These are phyloP conservation scores for Trichoderma asperelloides DNA, from an alignment of 495 filamentous ascomycete genomes.

Conservation along the genomic window DNA sequence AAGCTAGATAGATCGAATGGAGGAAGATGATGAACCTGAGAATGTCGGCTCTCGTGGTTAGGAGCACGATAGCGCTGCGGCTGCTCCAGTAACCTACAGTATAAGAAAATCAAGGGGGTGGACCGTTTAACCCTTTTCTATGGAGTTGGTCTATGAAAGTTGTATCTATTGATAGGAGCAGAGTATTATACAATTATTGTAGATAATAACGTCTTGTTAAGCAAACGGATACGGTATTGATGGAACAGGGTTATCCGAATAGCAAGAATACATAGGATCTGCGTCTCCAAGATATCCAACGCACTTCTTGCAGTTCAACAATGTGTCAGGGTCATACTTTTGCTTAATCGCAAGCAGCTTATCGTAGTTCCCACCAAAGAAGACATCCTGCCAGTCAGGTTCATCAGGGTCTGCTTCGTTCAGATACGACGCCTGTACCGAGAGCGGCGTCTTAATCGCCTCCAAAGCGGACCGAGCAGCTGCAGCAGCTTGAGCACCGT, in stretches of 20 bases:
- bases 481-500: constrained; percentile 14
- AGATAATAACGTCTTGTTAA: background rate
- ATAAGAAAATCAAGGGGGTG: too few species aligned
- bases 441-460: constrained; percentile 26
- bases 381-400: constrained; percentile 50
- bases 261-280: background rate
- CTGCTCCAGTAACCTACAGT: too few species aligned
- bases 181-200: background rate
- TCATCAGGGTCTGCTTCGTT: constrained; percentile 46
- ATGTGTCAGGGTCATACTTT: constrained; percentile 41
- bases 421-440: constrained; percentile 34
- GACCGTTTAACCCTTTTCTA: too few species aligned
- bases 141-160: too few species aligned
- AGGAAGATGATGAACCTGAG: too few species aligned
- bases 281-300: background rate
- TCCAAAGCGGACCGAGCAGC: constrained; percentile 12
- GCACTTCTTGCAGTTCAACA: constrained; percentile 25
- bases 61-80: too few species aligned
- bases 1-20: too few species aligned
- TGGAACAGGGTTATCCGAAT: background rate
- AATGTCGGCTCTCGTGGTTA: too few species aligned
- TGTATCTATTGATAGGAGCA: background rate
- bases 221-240: background rate
- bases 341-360: constrained; percentile 43
- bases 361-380: constrained; percentile 48